Conservation (phyloP, 352 stramenopile genomes). For the Aphanomyces astaci region DNA sequence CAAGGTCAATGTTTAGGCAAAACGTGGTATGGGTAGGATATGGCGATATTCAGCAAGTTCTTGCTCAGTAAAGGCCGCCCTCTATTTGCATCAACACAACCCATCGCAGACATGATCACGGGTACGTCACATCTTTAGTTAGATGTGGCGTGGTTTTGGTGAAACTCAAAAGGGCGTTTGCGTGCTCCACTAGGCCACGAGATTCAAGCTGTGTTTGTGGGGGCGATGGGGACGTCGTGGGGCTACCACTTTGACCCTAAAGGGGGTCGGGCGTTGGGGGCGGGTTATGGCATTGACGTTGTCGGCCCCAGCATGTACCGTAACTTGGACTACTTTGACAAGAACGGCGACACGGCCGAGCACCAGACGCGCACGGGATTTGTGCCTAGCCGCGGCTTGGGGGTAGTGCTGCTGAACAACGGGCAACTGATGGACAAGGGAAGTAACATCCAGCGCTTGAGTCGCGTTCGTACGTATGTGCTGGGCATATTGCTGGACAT, state of each 20-base stretch:
- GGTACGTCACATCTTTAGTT: no score
- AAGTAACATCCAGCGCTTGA: constrained; percentile 24
- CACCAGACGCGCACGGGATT: constrained; percentile 55
- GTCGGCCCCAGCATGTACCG: constrained; percentile 39
- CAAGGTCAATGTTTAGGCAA: constrained; percentile 41
- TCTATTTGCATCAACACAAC: constrained; percentile 32
- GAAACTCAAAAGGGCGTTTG: constrained; percentile 28
- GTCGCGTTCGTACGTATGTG: constrained; percentile 44
- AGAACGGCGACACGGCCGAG: constrained; percentile 43
- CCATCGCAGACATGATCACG: constrained; percentile 48
- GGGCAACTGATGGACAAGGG: constrained; percentile 36
- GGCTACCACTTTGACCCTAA: constrained; percentile 43
- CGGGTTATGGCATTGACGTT: constrained; percentile 58
- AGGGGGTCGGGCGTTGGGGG: constrained; percentile 24
- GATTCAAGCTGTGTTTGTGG: not conserved
- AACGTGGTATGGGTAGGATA: constrained; percentile 39
- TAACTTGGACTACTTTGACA: constrained; percentile 53
- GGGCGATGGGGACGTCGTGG: constrained; percentile 25
- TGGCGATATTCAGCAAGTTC: constrained; percentile 44
- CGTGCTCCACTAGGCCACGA: constrained; percentile 27
- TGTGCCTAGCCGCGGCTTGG: constrained; percentile 34
- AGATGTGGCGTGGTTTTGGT: no score
- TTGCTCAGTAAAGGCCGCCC: constrained; percentile 47
- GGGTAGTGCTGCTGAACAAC: constrained; percentile 52
- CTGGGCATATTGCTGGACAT: constrained; percentile 57